A percentile compares a stretch with the other conserved stretches of the same genome.
These are phyloP conservation scores for Thielaviopsis punctulata DNA, from an alignment of 2,329 filamentous ascomycete genomes.

Conservation along the genomic window DNA sequence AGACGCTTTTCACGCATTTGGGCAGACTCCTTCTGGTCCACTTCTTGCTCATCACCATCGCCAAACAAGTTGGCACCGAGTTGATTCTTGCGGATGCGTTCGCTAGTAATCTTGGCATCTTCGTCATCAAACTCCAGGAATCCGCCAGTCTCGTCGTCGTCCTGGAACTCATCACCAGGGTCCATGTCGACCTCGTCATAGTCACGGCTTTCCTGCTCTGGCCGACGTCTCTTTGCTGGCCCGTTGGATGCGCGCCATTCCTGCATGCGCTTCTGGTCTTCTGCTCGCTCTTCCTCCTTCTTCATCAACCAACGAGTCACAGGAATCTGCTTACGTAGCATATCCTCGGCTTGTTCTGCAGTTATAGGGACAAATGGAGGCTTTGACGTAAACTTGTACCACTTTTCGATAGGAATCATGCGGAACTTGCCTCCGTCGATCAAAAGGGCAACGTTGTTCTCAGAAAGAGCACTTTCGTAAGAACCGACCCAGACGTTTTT, in stretches of 20 bases:
- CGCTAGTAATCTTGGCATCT: slow-evolving; percentile 53
- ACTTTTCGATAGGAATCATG: slow-evolving; percentile 87
- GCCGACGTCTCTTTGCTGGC: slow-evolving; percentile 5
- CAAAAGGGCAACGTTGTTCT: slow-evolving; percentile 65
- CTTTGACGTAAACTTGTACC: slow-evolving; percentile 75
- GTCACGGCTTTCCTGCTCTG: slow-evolving; percentile 24
- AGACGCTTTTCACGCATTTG: slow-evolving; percentile 50
- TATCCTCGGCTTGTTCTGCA: slow-evolving; percentile 70
- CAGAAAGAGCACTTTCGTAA: slow-evolving; percentile 77
- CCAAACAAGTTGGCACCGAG: slow-evolving; percentile 75
- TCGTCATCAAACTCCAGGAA: slow-evolving; percentile 70
- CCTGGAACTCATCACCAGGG: slow-evolving; percentile 59
- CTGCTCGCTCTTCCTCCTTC: slow-evolving; percentile 38
- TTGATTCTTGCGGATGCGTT: slow-evolving; percentile 61
- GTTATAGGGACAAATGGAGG: slow-evolving; percentile 62
- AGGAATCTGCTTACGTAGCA: slow-evolving; percentile 62
- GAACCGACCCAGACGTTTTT: slow-evolving; percentile 88
- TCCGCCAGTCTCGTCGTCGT: slow-evolving; percentile 66
- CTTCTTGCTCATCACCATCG: slow-evolving; percentile 48
- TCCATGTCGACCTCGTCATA: slow-evolving; percentile 51
- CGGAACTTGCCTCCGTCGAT: slow-evolving; percentile 55
- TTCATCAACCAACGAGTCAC: slow-evolving; percentile 68
- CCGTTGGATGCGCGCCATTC: slow-evolving; percentile 20
- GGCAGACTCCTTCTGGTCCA: slow-evolving; percentile 59
- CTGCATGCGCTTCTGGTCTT: slow-evolving; percentile 39